phyloP scores from a whole-genome alignment of 140 eudicot species.

The Ambrosia hybrid region DNA sequence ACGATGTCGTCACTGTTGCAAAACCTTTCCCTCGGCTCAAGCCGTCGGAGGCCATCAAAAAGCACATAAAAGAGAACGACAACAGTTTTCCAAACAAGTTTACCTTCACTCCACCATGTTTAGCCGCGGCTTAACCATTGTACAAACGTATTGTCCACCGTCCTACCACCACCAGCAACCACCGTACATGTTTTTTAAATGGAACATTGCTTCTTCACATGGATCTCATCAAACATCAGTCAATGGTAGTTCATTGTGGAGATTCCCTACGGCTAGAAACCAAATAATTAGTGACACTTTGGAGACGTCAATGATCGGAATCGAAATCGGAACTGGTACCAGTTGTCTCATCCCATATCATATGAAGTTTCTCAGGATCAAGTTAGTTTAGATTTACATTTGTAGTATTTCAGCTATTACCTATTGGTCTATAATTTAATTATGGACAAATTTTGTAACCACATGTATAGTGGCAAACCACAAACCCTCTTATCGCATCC shows the following conservation, averaged over 20 bases:
- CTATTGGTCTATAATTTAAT: no score
- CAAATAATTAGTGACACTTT: conserved; percentile 17
- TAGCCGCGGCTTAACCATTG: background rate
- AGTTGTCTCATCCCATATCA: conserved; percentile 30
- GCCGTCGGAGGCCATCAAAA: conserved; percentile 95
- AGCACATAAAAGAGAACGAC: conserved; percentile 90
- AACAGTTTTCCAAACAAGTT: conserved; percentile 64
- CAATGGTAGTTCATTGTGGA: conserved; percentile 65
- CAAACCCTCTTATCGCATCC: no score
- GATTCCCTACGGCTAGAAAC: conserved; percentile 37
- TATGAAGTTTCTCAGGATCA: conserved; percentile 54
- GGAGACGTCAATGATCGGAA: conserved; percentile 15
- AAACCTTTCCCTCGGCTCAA: conserved; percentile 86
- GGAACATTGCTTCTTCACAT: conserved; percentile 9
- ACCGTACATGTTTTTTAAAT: conserved; percentile 37
- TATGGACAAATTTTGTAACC: no score
- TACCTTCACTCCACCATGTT: conserved; percentile 51
- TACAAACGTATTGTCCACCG: conserved; percentile 15
- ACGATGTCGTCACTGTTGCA: conserved; percentile 80
- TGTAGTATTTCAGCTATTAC: conserved; percentile 31
- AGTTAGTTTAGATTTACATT: conserved; percentile 85
- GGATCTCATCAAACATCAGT: conserved; percentile 42
- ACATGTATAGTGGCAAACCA: no score
- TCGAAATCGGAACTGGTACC: background rate
- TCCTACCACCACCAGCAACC: conserved; percentile 29